phyloP scores from a whole-genome alignment of 306 rosid genomes.

The Delonix regia region DNA sequence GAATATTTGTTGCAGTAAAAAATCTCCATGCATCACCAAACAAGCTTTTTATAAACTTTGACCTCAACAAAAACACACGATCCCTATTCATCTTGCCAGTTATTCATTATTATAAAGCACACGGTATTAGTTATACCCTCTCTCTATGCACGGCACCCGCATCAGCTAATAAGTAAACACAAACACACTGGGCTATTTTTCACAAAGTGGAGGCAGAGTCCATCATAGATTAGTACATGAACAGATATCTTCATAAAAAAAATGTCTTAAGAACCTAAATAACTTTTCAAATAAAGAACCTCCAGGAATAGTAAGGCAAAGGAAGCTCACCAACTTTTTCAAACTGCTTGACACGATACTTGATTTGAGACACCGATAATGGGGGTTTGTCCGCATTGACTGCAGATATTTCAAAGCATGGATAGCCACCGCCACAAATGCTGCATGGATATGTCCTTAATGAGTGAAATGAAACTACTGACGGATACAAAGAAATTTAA shows the following conservation, averaged over 20 bases:
- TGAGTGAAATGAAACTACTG: slow-evolving; percentile 28
- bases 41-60: slow-evolving; percentile 9
- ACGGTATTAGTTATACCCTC: not conserved
- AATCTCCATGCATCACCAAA: not conserved
- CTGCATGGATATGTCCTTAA: slow-evolving; percentile 54
- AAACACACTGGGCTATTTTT: not conserved
- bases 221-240: slow-evolving; percentile 11
- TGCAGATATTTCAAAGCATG: slow-evolving; percentile 93
- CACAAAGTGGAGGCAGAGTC: slow-evolving; percentile 27
- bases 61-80: not conserved
- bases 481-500: slow-evolving; percentile 26
- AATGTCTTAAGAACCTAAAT: not conserved
- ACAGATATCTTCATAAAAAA: slow-evolving; percentile 6
- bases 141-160: not conserved
- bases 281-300: slow-evolving; percentile 12
- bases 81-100: slow-evolving; percentile 21
- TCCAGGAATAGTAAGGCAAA: not conserved
- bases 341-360: slow-evolving; percentile 85
- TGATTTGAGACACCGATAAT: slow-evolving; percentile 64
- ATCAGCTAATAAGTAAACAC: not conserved
- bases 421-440: slow-evolving; percentile 71
- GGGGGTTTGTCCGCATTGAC: slow-evolving; percentile 97
- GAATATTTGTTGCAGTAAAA: not conserved
- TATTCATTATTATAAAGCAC: not conserved
- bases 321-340: slow-evolving; percentile 73